A percentile compares a stretch with the other conserved stretches of the same genome.
Evolutionary conservation across 176 grass and related monocot species (phyloP).

Genomic region (Carex cristatella): DNA sequence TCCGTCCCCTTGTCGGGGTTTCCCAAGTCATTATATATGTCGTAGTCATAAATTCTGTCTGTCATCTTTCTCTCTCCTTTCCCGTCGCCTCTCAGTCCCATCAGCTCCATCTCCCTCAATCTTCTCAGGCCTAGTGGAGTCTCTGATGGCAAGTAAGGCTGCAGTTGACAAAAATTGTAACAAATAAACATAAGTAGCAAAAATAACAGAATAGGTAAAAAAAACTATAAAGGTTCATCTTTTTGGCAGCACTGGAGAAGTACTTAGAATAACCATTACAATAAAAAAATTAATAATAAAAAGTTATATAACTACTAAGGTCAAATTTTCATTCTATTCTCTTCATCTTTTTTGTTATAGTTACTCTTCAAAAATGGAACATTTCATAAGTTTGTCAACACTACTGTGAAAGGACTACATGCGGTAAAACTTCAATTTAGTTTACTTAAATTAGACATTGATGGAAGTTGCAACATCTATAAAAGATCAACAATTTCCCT

Average conservation of each 20-base stretch:
- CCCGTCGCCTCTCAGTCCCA: constrained; percentile 49
- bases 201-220: not conserved
- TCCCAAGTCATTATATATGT: constrained; percentile 75
- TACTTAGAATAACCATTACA: not conserved
- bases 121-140: constrained; percentile 67
- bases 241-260: not conserved
- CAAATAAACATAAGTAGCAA: not conserved
- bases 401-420: not conserved
- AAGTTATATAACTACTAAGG: not conserved
- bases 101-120: constrained; percentile 48
- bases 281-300: not conserved
- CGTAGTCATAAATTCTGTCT: constrained; percentile 68
- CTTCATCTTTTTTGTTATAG: not conserved
- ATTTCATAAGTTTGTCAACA: not conserved
- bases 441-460: too few relatives aligned
- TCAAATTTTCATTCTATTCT: not conserved
- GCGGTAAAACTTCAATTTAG: too few relatives aligned
- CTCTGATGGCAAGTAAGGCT: constrained; percentile 75
- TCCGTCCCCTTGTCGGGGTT: constrained; percentile 70
- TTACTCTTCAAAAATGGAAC: not conserved
- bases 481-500: too few relatives aligned
- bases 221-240: not conserved
- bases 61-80: constrained; percentile 45
- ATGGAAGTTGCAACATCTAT: too few relatives aligned
- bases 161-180: not conserved